A percentile compares a stretch with the other conserved stretches of the same genome.
Evolutionary conservation across 768 basidiomycete genomes (phyloP).

Genomic region (Chiua virens): DNA sequence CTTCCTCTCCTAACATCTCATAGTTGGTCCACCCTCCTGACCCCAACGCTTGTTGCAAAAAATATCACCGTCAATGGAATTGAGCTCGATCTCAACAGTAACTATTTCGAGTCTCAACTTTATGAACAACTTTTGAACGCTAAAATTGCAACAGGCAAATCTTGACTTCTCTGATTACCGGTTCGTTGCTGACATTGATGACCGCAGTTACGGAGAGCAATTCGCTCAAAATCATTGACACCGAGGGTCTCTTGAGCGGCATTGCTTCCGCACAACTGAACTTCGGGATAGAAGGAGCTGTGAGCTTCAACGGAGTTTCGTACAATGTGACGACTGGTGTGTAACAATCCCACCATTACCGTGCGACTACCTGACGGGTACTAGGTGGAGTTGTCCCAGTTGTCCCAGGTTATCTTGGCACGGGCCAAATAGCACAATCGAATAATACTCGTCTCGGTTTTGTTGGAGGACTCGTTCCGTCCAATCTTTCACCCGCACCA

Average conservation of each 20-base stretch:
- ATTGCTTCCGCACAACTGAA: conserved; percentile 4
- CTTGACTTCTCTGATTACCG: background rate
- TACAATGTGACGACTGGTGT: conserved; percentile 8
- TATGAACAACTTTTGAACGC: background rate
- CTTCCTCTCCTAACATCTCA: background rate
- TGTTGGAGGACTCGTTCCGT: conserved; percentile 1
- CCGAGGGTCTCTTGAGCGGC: conserved; percentile 6
- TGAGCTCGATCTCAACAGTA: conserved; percentile 5
- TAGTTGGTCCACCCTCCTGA: conserved; percentile 16
- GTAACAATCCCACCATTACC: background rate
- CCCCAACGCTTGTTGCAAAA: background rate
- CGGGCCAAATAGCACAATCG: background rate
- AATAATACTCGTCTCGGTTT: background rate
- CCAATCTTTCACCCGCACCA: background rate
- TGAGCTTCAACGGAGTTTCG: conserved; percentile 4
- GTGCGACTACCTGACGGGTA: background rate
- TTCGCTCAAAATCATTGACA: conserved; percentile 6
- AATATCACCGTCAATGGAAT: background rate
- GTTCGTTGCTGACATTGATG: background rate
- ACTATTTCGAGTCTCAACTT: conserved; percentile 1
- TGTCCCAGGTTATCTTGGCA: background rate
- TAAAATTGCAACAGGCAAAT: background rate
- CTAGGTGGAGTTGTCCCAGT: conserved; percentile 5
- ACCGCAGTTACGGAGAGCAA: background rate
- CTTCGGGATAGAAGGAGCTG: background rate